These are phyloP conservation scores for Trypanosoma platydactyli DNA, from an alignment of 208 protist species.

Conservation along the genomic window DNA sequence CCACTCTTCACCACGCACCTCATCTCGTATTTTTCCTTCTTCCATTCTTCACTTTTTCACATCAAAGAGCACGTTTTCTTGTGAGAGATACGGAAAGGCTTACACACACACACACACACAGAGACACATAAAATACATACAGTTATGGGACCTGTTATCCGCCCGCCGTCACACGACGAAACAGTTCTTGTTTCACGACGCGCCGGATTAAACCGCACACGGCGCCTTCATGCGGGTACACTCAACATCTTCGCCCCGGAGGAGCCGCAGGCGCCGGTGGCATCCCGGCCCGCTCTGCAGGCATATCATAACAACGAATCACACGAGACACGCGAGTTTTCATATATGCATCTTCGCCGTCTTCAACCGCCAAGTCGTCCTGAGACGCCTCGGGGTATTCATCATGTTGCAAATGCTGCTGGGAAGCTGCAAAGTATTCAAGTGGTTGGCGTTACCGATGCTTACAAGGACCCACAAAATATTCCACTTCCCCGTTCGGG, in stretches of 20 bases:
- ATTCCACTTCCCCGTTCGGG: constrained; percentile 41
- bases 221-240: constrained; percentile 24
- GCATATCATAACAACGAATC: constrained; percentile 58
- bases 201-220: constrained; percentile 15
- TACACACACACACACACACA: too few species aligned
- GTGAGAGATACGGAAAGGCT: too few species aligned
- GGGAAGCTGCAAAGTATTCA: constrained; percentile 64
- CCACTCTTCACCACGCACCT: too few species aligned
- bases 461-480: constrained; percentile 66
- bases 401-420: constrained; percentile 36
- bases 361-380: constrained; percentile 30
- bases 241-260: constrained; percentile 32
- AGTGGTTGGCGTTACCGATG: constrained; percentile 72
- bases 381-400: constrained; percentile 64
- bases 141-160: constrained; percentile 24
- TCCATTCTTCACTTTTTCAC: too few species aligned
- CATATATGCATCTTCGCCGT: constrained; percentile 40
- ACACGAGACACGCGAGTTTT: constrained; percentile 61
- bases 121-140: too few species aligned
- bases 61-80: too few species aligned
- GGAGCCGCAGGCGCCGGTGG: not conserved
- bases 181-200: not conserved
- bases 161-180: constrained; percentile 13
- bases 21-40: too few species aligned
- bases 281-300: not conserved